Base-by-base conservation (phyloP, 2,329 filamentous ascomycete genomes). In the Aspergillus sergii region DNA sequence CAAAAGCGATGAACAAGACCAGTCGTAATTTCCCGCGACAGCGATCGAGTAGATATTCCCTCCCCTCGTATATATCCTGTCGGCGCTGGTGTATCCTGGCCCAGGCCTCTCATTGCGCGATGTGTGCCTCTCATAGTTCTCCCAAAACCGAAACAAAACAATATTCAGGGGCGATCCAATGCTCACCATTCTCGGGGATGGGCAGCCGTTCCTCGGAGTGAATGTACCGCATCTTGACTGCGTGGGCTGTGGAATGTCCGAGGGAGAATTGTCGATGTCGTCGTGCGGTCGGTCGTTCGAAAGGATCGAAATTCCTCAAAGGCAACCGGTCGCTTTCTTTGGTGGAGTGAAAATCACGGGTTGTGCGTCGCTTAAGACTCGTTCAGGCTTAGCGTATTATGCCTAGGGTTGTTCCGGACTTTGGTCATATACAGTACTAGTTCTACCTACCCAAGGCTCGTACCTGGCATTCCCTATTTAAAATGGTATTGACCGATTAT, bases 211-310 rank as follows among this genome's bases (percentile, higher is more conserved):
- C 94, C 86, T 94, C 88, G 81, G 93, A 96, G 89, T 97, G 93
- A 87, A 99, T 97, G 92, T 97, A 98, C 88, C 92, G 96, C 95
- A 98, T 98, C 86, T 92, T 97, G 91, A 85, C 78, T 78, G 78
- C 72, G 73, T 76, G 72, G 73, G 72, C 73, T 75, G 72, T 75
- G 72, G 73, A 69, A 69, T 76, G 75, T 77, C 75, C 76, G 78
- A 77, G 73, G 76, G 71, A 70, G 71, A 71, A 72, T 76, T 75
- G 76, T 77, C 74, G 75, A 74, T 74, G 74, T 77, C 74, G 71
- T 73, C 69, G 71, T 72, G 72, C 71, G 69, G 72, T 73, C 72
- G 71, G 71, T 73, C 69, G 72, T 73, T 62, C 70, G 70, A 74
- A 71, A 76, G 71, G 73, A 75, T 76, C 74, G 75, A 78, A 78